These are phyloP conservation scores for Mortierella sp. DNA, from an alignment of 371 early-diverging fungal genomes.

Conservation along the genomic window DNA sequence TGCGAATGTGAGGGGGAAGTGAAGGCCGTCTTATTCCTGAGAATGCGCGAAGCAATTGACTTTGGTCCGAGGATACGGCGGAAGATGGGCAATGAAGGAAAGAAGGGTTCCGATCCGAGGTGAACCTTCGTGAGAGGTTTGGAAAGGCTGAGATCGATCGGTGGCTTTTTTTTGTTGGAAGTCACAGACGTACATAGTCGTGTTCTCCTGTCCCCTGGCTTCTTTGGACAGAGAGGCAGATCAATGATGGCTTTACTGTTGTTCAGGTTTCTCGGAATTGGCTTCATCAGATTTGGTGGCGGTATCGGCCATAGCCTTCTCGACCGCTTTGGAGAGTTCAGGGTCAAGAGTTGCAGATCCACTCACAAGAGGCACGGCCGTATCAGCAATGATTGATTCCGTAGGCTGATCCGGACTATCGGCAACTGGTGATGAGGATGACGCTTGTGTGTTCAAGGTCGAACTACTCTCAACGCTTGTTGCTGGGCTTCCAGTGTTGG, in stretches of 20 bases:
- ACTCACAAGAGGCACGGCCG: slow-evolving; percentile 31
- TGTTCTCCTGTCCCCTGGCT: background rate
- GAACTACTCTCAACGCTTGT: no score
- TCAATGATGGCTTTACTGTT: slow-evolving; percentile 9
- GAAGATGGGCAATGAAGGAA: slow-evolving; percentile 3
- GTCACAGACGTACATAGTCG: no score
- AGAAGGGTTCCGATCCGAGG: slow-evolving; percentile 15
- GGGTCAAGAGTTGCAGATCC: slow-evolving; percentile 34
- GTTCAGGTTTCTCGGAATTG: slow-evolving; percentile 14
- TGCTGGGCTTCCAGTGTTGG: background rate
- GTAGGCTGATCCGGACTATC: slow-evolving; percentile 36
- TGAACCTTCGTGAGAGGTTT: background rate
- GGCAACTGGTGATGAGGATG: slow-evolving; percentile 22
- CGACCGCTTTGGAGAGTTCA: slow-evolving; percentile 39
- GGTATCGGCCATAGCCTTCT: slow-evolving; percentile 40
- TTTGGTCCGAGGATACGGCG: background rate
- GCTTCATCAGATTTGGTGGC: slow-evolving; percentile 3
- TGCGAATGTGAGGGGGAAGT: background rate
- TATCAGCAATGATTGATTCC: slow-evolving; percentile 29
- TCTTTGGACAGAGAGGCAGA: no score
- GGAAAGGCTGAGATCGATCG: background rate
- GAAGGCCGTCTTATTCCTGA: slow-evolving; percentile 5
- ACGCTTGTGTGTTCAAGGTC: background rate
- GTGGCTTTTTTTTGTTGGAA: slow-evolving; percentile 3
- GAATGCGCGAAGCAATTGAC: background rate